Conservation (phyloP, 805 yeast species). For the Ogataea degrootiae region DNA sequence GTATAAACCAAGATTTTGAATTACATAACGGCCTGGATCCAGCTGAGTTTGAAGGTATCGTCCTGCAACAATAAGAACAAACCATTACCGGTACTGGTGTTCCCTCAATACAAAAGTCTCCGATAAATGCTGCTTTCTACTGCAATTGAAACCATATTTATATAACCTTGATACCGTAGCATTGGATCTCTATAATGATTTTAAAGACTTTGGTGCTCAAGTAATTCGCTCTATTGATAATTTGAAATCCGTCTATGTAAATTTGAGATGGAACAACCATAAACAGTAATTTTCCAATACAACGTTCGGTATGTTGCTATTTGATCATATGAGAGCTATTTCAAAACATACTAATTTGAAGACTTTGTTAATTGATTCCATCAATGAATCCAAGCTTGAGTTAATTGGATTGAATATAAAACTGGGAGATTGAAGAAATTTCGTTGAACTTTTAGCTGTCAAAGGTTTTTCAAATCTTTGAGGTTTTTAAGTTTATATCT, state of each 20-base stretch:
- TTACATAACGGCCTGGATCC: conserved; percentile 11
- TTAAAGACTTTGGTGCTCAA: conserved; percentile 11
- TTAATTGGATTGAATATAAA: conserved; percentile 11
- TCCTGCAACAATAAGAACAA: conserved; percentile 2
- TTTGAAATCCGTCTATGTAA: conserved; percentile 15
- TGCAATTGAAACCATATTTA: conserved; percentile 9
- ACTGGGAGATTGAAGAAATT: conserved; percentile 5
- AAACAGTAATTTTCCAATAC: conserved; percentile 4
- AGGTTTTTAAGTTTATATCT: conserved; percentile 15
- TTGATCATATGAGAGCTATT: conserved; percentile 9
- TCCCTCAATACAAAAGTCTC: neutral
- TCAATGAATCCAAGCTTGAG: conserved; percentile 13
- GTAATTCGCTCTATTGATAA: conserved; percentile 10
- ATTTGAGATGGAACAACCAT: conserved; percentile 15
- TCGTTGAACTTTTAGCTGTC: conserved; percentile 3
- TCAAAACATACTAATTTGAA: conserved; percentile 10
- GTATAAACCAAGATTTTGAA: conserved; percentile 7
- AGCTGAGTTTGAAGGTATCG: conserved; percentile 8
- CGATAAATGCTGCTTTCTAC: conserved; percentile 5
- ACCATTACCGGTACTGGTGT: neutral
- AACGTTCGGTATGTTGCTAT: conserved; percentile 3
- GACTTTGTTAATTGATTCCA: conserved; percentile 20
- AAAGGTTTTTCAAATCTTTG: conserved; percentile 2
- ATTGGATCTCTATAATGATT: conserved; percentile 18
- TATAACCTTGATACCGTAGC: conserved; percentile 11